Evolutionary conservation across 208 protist genomes (phyloP).

Genomic region (Acanthamoeba divionensis): DNA sequence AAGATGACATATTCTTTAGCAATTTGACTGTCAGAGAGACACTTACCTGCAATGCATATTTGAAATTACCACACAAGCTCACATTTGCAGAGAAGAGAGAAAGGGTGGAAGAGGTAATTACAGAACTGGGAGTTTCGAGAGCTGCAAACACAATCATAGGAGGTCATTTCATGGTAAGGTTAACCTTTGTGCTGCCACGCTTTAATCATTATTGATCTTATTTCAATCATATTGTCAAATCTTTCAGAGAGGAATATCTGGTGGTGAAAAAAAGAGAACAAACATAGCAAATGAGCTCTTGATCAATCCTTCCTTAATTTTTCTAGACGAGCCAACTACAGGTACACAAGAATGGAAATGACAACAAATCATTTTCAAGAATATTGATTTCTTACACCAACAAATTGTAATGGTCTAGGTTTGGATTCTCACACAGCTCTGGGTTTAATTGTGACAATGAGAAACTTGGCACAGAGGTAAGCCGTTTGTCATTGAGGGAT

Average conservation of each 20-base stretch:
- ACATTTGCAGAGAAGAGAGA: not conserved
- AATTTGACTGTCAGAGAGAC: constrained; percentile 57
- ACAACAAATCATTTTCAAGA: not conserved
- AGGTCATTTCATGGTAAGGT: not conserved
- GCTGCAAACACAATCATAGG: constrained; percentile 44
- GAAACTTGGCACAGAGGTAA: not conserved
- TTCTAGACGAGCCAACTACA: constrained; percentile 68
- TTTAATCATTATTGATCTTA: not conserved
- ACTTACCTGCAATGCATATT: constrained; percentile 23
- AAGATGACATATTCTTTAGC: constrained; percentile 58
- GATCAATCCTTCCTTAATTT: constrained; percentile 58
- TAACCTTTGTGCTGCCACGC: not conserved
- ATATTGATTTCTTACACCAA: not conserved
- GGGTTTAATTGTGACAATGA: not conserved
- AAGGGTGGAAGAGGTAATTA: not conserved
- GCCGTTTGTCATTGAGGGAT: no score
- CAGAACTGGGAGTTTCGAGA: constrained; percentile 10
- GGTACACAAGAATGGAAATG: not conserved
- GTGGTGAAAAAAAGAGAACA: constrained; percentile 71
- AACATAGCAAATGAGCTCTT: constrained; percentile 72
- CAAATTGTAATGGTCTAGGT: not conserved
- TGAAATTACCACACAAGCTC: constrained; percentile 14
- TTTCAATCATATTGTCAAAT: not conserved
- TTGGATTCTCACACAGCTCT: not conserved
- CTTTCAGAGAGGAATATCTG: constrained; percentile 44